Base-by-base conservation (phyloP, 2,329 filamentous ascomycete genomes). In the Neodidymelliopsis sp. region DNA sequence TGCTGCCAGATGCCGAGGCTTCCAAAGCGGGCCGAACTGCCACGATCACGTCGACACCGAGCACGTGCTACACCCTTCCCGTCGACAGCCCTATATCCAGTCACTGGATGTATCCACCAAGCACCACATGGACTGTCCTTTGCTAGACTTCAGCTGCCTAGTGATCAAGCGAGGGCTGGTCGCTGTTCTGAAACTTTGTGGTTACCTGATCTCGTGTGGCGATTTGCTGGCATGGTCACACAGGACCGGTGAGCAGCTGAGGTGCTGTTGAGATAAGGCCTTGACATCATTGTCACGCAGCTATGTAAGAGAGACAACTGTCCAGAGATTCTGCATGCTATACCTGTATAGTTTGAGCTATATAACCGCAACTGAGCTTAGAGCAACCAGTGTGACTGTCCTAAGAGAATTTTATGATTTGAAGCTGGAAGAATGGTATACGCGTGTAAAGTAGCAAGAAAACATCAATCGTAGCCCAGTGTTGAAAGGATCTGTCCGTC, bases 1-100 rank as follows among this genome's bases (percentile, higher is more conserved):
- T 30, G 24, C 29, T 49, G 29, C 28, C 53, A 51, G 43, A 57
- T 51, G 60, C 60, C 60, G 60, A 63, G 60, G 60, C 60, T 57
- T 53, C 36, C 46, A 29, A 28, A 28, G 33, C 51, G 54, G 47
- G 46, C 52, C 53, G 58, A 47, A 23, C 24, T 48, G 34, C 52
- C 47, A 51, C 25, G 20, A 27, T 23, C 51, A 46, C 39, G 22
- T 28, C 45, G 27, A 18, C 27, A 27, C 49, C 20, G 6, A 15
- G 49, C 54, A 51, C 50, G 45, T 49, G 46, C 18, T 10, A 3
- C 41, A 18, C 19, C 15, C 24, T 41, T 37, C 37, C 37, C 13
- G n/a, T n/a, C 4, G 6, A 12, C 3, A 41, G 24, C 29, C 18
- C 23, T 27, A 23, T 23, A 27, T 27, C 11, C 24, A 22, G 37